Percentiles rank a stretch among this genome's conserved stretches.
phyloP scores from a whole-genome alignment of 352 stramenopile genomes.

The Pythium phragmitis region DNA sequence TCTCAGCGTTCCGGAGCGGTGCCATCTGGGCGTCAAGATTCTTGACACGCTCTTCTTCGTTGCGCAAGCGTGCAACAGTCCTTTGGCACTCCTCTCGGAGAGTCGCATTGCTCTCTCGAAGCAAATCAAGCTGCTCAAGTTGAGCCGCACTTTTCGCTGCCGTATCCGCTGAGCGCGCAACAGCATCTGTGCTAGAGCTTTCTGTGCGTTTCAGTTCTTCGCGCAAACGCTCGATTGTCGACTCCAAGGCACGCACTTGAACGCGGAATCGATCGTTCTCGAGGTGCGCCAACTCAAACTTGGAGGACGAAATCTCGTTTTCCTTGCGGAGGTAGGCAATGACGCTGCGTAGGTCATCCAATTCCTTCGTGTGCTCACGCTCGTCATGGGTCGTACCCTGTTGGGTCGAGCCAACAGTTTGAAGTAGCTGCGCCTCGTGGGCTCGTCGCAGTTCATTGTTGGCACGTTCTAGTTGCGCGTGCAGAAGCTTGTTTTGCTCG shows the following conservation, averaged over 20 bases:
- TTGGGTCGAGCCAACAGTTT: slow-evolving; percentile 6
- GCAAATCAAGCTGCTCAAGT: slow-evolving; percentile 69
- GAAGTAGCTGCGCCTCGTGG: slow-evolving; percentile 56
- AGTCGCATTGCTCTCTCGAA: slow-evolving; percentile 80
- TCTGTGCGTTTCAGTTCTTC: slow-evolving; percentile 53
- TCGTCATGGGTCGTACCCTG: slow-evolving; percentile 8
- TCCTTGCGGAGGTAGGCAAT: slow-evolving; percentile 70
- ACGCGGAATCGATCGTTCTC: slow-evolving; percentile 58
- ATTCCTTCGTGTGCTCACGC: slow-evolving; percentile 39
- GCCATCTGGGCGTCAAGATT: slow-evolving; percentile 51
- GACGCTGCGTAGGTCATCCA: slow-evolving; percentile 72
- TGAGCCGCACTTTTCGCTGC: slow-evolving; percentile 58
- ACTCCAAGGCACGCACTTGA: slow-evolving; percentile 57
- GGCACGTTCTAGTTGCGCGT: slow-evolving; percentile 67
- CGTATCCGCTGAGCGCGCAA: background rate
- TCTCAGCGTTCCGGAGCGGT: slow-evolving; percentile 46
- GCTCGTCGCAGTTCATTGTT: slow-evolving; percentile 53
- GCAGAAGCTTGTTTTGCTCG: slow-evolving; percentile 74
- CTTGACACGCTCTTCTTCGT: slow-evolving; percentile 49
- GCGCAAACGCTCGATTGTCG: slow-evolving; percentile 55
- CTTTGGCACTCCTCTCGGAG: slow-evolving; percentile 73
- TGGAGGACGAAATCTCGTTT: slow-evolving; percentile 64
- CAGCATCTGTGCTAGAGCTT: slow-evolving; percentile 2
- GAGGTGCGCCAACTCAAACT: slow-evolving; percentile 67
- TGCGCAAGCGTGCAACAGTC: slow-evolving; percentile 48